A percentile compares a stretch with the other conserved stretches of the same genome.
These are phyloP conservation scores for Aspergillus sp. DNA, from an alignment of 2,329 filamentous ascomycete species.

Conservation along the genomic window DNA sequence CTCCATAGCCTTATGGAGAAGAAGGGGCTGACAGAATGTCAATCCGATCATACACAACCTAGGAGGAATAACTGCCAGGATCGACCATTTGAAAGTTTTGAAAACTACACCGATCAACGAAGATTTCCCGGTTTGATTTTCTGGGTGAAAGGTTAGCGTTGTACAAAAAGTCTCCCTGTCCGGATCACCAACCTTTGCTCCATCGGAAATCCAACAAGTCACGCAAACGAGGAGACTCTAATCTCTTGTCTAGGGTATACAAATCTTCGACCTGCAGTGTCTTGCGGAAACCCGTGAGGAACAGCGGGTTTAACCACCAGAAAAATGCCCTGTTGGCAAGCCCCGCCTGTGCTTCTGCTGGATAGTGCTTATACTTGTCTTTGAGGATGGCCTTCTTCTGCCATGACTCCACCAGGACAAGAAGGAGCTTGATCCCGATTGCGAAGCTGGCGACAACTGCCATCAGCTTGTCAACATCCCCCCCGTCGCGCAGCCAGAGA, in stretches of 20 bases:
- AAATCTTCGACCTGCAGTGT: slow-evolving; percentile 47
- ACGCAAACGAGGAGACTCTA: slow-evolving; percentile 44
- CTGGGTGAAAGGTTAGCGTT: slow-evolving; percentile 13
- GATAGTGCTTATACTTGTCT: slow-evolving; percentile 39
- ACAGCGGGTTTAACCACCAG: slow-evolving; percentile 55
- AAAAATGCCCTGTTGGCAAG: slow-evolving; percentile 51
- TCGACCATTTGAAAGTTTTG: slow-evolving; percentile 32
- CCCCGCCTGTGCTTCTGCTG: slow-evolving; percentile 54
- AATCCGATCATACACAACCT: slow-evolving; percentile 35
- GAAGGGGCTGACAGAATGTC: slow-evolving; percentile 40
- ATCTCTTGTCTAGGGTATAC: slow-evolving; percentile 45
- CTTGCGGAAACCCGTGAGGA: slow-evolving; percentile 50
- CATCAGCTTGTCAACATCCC: slow-evolving; percentile 34
- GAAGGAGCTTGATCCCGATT: slow-evolving; percentile 43
- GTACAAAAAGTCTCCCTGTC: background rate
- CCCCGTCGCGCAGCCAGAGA: slow-evolving; percentile 37
- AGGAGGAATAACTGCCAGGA: slow-evolving; percentile 33
- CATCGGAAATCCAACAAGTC: slow-evolving; percentile 37
- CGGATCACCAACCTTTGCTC: slow-evolving; percentile 34
- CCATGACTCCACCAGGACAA: slow-evolving; percentile 46
- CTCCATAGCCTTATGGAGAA: slow-evolving; percentile 37
- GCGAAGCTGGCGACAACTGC: slow-evolving; percentile 43
- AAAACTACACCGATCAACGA: slow-evolving; percentile 13
- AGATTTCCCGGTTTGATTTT: background rate
- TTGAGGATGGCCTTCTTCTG: slow-evolving; percentile 47